A percentile compares a stretch with the other conserved stretches of the same genome.
These are phyloP conservation scores for Ceratopteris richardii DNA, from an alignment of 75 land plant species.

Conservation along the genomic window DNA sequence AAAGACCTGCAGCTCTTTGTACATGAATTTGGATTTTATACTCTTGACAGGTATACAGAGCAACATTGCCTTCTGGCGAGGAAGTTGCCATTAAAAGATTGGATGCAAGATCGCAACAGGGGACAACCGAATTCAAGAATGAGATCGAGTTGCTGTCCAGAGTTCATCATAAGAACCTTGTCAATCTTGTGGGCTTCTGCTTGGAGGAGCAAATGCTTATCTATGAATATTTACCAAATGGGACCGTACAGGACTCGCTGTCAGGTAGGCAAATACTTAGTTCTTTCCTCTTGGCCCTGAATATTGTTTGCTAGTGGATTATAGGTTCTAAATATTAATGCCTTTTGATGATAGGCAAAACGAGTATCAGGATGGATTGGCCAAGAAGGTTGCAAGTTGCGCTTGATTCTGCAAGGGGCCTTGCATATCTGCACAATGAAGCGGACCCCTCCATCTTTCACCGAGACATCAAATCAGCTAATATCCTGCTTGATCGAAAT, in stretches of 20 bases:
- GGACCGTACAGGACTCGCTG: conserved; percentile 23
- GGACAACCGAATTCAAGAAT: no score
- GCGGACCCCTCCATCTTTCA: conserved; percentile 30
- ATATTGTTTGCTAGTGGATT: background rate
- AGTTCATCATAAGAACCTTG: conserved; percentile 38
- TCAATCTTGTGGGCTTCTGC: conserved; percentile 35
- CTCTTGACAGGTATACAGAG: conserved; percentile 19
- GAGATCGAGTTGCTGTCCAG: conserved; percentile 39
- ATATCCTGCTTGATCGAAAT: conserved; percentile 23
- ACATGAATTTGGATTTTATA: no score
- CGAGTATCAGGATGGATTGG: conserved; percentile 12
- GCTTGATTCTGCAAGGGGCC: conserved; percentile 20
- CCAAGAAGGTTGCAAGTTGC: conserved; percentile 19
- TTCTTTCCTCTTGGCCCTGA: background rate
- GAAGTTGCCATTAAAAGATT: conserved; percentile 23
- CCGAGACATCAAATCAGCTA: conserved; percentile 19
- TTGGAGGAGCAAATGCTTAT: conserved; percentile 43
- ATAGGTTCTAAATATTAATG: background rate
- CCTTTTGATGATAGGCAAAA: background rate
- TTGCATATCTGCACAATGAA: conserved; percentile 16
- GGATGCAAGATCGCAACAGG: conserved; percentile 25
- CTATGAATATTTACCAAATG: conserved; percentile 32
- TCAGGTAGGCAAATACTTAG: conserved; percentile 14
- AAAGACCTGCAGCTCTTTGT: background rate
- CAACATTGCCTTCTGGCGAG: conserved; percentile 8